phyloP scores from a whole-genome alignment of 2,329 filamentous ascomycete genomes.

The Volutella citrinella region DNA sequence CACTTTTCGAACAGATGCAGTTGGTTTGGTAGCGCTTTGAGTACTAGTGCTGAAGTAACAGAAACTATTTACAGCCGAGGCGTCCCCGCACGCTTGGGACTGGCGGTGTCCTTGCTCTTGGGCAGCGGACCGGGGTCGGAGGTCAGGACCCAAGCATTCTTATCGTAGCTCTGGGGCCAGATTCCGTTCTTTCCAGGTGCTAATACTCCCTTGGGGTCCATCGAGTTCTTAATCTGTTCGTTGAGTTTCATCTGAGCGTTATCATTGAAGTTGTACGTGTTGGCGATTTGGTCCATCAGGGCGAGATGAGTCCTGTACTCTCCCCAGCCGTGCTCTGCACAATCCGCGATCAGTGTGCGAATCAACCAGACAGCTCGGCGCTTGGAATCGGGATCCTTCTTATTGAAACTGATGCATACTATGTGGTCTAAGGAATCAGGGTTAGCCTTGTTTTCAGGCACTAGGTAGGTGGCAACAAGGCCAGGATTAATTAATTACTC shows the following conservation, averaged over 20 bases:
- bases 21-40: too few relatives aligned
- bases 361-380: constrained; percentile 28
- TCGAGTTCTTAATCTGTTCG: constrained; percentile 40
- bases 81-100: too few relatives aligned
- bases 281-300: constrained; percentile 45
- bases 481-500: background rate
- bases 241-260: constrained; percentile 41
- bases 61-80: too few relatives aligned
- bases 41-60: too few relatives aligned
- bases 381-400: constrained; percentile 35
- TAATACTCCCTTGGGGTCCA: constrained; percentile 40
- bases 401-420: constrained; percentile 51
- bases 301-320: constrained; percentile 46
- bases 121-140: too few relatives aligned
- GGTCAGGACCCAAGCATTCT: background rate
- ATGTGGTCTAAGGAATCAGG: constrained; percentile 38
- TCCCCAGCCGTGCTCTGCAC: constrained; percentile 39
- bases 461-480: background rate
- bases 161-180: constrained; percentile 27
- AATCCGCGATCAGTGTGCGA: constrained; percentile 37
- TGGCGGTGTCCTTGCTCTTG: too few relatives aligned
- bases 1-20: too few relatives aligned
- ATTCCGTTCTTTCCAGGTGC: constrained; percentile 35
- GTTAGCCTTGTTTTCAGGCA: background rate
- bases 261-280: constrained; percentile 43